Evolutionary conservation across 495 filamentous ascomycete species (phyloP), one percentile per base, ranked within the genome.

Genomic region (Parathielavia hyrcaniae): DNA sequence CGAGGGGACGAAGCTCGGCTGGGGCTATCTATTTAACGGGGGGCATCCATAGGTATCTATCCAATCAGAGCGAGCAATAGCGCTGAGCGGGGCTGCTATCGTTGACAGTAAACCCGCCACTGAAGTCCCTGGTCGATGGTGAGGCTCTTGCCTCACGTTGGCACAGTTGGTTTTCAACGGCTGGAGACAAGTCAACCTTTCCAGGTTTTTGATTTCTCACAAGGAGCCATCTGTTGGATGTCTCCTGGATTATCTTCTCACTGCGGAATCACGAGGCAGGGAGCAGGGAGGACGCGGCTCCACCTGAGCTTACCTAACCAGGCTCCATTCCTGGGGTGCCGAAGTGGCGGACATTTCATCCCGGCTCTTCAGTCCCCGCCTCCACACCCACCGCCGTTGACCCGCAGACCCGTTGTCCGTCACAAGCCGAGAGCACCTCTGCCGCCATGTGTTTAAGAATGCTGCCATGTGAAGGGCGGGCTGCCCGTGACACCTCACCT

Each of bases 341-440:
- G 60, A 49, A 56, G 52, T 53, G 52, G 53, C 55, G 55, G 59
- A 34, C 50, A 14, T 30, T 41, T 22, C n/a, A 13, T 23, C 51
- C 55, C 36, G 34, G 19, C 11, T 43, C 35, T 2, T 26, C 11
- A 17, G 22, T 50, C 59, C 35, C 63, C 63, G 61, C 58, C 53
- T 64, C 55, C 56, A 40, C 60, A 51, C 44, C 26, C 32, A 20
- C n/a, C n/a, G n/a, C n/a, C n/a, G n/a, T n/a, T n/a, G n/a, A n/a
- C 57, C 46, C 46, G 53, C 45, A 22, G 35, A 17, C 55, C 60
- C 50, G 39, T 48, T 19, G 39, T 45, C 67, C 71, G 71, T 70
- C 64, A 68, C 64, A 71, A 73, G 71, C 71, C 71, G 69, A 71
- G 50, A 71, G 50, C 23, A 43, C 55, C 67, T 51, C 49, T 23